Evolutionary conservation across 352 stramenopile species (phyloP), one percentile per base, ranked within the genome.

Genomic region (Phytopythium aichiense): DNA sequence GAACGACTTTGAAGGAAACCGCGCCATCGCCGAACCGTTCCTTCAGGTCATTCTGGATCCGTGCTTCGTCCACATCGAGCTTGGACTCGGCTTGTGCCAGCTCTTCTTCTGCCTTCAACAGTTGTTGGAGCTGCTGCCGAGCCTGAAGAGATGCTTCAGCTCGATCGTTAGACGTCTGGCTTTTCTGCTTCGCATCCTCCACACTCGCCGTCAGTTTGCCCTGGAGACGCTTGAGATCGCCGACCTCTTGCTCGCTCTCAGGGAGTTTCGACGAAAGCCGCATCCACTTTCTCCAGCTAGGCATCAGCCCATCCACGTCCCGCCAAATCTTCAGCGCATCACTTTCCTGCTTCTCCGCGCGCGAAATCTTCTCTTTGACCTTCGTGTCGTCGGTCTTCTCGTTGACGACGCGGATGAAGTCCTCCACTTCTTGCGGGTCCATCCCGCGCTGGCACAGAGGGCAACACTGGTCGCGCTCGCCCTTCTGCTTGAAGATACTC

Each of bases 401-500:
- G 45, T 81, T 78, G 37, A 95, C 75, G 40, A 77, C 76, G n/a
- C 66, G 64, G 23, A 78, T 63, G 37, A 93, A 95, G 16, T 76
- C 64, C 23, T 80, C 61, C 23, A 84, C 76, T 67, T 95, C 84
- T 7, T 74, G 65, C 1, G 63, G 60, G n/a, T 48, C 77, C 76
- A 95, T 79, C 12, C 71, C 73, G 13, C 87, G 81, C 22, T 77
- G 68, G 56, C 87, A 95, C 4, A 95, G 59, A 4, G 87, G 87
- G 37, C 87, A 95, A 45, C 80, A 91, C 30, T 90, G 77, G 0
- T 95, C 87, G 30, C 83, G 88, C 9, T 91, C 67, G 8, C 87
- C 87, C 55, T 94, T 94, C 43, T 89, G 79, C 68, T 88, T 91
- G 67, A 89, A 94, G n/a, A 91, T 84, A 11, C 75, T 84, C 28